A percentile compares a stretch with the other conserved stretches of the same genome.
Conservation (phyloP, 1,139 yeast genomes). For the Zygosaccharomyces sapae region DNA sequence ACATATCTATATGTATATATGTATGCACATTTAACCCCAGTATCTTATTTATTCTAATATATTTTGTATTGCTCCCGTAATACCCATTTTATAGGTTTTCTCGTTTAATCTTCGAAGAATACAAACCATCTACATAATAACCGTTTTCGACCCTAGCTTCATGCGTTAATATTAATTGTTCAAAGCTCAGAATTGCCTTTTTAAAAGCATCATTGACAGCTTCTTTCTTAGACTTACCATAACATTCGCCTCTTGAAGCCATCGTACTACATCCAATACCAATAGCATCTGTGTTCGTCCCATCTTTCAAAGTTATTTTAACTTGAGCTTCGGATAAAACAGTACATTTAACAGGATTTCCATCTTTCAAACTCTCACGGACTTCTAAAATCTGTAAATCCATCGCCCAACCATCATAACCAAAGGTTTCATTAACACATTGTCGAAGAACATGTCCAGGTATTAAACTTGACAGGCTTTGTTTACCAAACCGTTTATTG, state of each 20-base stretch:
- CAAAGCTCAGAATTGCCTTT: slow-evolving; percentile 31
- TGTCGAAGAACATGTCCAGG: slow-evolving; percentile 32
- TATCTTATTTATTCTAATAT: too few species aligned
- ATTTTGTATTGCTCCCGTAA: too few species aligned
- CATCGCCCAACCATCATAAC: slow-evolving; percentile 35
- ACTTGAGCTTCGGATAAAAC: slow-evolving; percentile 33
- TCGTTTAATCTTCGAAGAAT: slow-evolving; percentile 20
- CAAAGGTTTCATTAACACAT: slow-evolving; percentile 34
- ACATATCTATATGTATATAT: not conserved
- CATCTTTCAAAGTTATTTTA: slow-evolving; percentile 31
- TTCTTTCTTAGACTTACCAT: slow-evolving; percentile 32
- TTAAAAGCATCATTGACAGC: slow-evolving; percentile 33
- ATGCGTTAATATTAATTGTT: slow-evolving; percentile 29
- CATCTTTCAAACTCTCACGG: slow-evolving; percentile 15
- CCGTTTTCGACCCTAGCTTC: slow-evolving; percentile 28
- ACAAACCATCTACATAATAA: slow-evolving; percentile 32
- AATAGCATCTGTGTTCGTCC: slow-evolving; percentile 30
- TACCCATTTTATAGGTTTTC: slow-evolving; percentile 4
- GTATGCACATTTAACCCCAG: not conserved
- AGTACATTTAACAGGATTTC: slow-evolving; percentile 16
- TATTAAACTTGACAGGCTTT: slow-evolving; percentile 28
- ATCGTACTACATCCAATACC: slow-evolving; percentile 30
- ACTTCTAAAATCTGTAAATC: slow-evolving; percentile 29
- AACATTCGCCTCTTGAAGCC: slow-evolving; percentile 30
- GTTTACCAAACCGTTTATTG: slow-evolving; percentile 31